Evolutionary conservation across 2,329 filamentous ascomycete species (phyloP), one percentile per base, ranked within the genome.

Genomic region (Pseudogymnoascus sp.): DNA sequence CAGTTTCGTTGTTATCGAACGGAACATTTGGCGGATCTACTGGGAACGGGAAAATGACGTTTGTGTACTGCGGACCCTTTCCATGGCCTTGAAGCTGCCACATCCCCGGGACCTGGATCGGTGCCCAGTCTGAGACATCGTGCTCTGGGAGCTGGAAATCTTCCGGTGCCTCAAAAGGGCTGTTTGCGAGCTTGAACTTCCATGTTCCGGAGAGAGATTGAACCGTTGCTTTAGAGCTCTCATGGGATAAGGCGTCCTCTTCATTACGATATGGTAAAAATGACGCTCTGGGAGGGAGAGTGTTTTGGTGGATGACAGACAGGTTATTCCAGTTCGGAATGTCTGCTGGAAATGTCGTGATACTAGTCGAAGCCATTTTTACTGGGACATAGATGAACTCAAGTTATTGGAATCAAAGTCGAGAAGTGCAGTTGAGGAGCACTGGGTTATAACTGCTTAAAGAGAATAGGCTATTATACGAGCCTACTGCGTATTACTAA

Each of bases 301-400:
- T 84, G 67, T 85, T 85, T 66, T 79, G 81, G 70, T 87, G 85
- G 14, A 88, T 76, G 31, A 88, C 76, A 3, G 78, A 69, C 63
- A 86, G 77, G 67, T 88, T 88, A 71, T 79, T 83, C 83, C 84
- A 88, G 69, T 88, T 84, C 0, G 83, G 83, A 28, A 21, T 18
- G 12, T 67, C 63, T 7, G 70, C 64, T 1, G 76, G 76, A 18
- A 59, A 59, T 25, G 41, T 25, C 18, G 18, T 45, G 25, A 33
- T 58, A 58, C 33, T n/a, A 33, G 52, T 58, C 28, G 18, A 33
- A 37, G 52, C 52, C 52, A 59, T 59, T 18, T 28, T 37, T 33
- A 59, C 28, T 12, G 7, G 52, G 41, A 18, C 52, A 59, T 4
- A 35, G 28, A 35, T 59, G n/a, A 25, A 45, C 21, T n/a, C 21